Conservation (phyloP, 2,329 filamentous ascomycete genomes). For the Penicillium decumbens region DNA sequence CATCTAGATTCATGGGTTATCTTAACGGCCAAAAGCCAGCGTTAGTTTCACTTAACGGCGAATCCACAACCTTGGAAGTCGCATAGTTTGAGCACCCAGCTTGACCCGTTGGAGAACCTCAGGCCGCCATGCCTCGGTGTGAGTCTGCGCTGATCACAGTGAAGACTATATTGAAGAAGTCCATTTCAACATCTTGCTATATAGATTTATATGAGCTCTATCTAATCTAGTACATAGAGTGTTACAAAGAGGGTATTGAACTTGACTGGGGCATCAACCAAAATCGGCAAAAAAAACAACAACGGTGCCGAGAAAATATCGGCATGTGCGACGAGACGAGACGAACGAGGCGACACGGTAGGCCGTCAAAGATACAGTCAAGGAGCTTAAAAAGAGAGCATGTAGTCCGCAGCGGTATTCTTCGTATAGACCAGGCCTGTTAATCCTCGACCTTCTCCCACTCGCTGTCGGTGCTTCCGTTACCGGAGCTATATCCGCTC, state of each 20-base stretch:
- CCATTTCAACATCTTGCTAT: background rate
- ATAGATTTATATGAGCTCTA: background rate
- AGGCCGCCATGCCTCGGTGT: background rate
- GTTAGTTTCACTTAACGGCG: too few relatives aligned
- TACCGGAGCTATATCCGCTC: constrained; percentile 50
- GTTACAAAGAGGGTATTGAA: background rate
- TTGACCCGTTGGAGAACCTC: background rate
- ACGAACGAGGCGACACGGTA: background rate
- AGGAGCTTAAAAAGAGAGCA: background rate
- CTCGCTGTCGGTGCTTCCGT: constrained; percentile 82
- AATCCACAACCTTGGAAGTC: too few relatives aligned
- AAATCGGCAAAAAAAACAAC: background rate
- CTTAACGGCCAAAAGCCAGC: too few relatives aligned
- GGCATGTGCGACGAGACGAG: background rate
- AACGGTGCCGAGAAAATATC: background rate
- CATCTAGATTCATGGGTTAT: too few relatives aligned
- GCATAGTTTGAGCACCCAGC: too few relatives aligned
- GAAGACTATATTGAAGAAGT: background rate
- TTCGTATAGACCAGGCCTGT: constrained; percentile 8
- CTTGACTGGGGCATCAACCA: background rate
- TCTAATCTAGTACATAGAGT: background rate
- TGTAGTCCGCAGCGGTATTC: background rate
- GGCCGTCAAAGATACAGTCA: background rate
- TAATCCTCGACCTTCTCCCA: constrained; percentile 82
- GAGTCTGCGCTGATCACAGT: background rate